Evolutionary conservation across 2,329 filamentous ascomycete genomes (phyloP).

Genomic region (Grosmannia clavigera): DNA sequence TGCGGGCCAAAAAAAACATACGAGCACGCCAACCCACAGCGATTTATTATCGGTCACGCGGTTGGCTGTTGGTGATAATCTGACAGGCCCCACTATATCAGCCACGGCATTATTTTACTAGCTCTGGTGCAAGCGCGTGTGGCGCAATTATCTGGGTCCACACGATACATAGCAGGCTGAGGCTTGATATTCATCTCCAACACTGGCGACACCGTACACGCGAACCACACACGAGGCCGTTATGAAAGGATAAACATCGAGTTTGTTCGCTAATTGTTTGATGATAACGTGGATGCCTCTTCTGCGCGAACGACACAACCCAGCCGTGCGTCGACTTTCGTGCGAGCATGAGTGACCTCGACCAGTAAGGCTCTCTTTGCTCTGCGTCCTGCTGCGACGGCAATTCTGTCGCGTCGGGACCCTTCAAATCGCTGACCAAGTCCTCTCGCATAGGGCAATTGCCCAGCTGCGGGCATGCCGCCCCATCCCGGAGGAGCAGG

Average conservation of each 20-base stretch:
- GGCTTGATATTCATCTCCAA: background rate
- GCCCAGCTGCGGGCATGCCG: conserved; percentile 90
- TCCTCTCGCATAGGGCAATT: conserved; percentile 58
- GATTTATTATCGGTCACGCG: background rate
- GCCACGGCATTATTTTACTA: background rate
- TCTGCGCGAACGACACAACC: background rate
- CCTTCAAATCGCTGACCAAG: background rate
- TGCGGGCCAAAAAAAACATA: conserved; percentile 1
- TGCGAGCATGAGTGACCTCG: conserved; percentile 72
- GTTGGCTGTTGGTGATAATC: background rate
- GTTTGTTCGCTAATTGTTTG: background rate
- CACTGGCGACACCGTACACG: background rate
- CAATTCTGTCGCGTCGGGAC: background rate
- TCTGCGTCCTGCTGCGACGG: background rate
- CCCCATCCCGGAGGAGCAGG: conserved; percentile 88
- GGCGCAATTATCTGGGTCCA: background rate
- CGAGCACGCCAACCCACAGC: background rate
- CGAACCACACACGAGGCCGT: background rate
- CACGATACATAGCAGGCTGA: background rate
- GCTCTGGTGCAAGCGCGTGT: background rate
- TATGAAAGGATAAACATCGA: background rate
- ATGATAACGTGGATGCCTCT: background rate
- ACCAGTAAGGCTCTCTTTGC: conserved; percentile 48
- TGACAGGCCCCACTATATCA: background rate
- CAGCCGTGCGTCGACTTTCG: background rate